A percentile compares a stretch with the other conserved stretches of the same genome.
Conservation (phyloP, 768 basidiomycete species). For the Clitopilus passeckerianus region DNA sequence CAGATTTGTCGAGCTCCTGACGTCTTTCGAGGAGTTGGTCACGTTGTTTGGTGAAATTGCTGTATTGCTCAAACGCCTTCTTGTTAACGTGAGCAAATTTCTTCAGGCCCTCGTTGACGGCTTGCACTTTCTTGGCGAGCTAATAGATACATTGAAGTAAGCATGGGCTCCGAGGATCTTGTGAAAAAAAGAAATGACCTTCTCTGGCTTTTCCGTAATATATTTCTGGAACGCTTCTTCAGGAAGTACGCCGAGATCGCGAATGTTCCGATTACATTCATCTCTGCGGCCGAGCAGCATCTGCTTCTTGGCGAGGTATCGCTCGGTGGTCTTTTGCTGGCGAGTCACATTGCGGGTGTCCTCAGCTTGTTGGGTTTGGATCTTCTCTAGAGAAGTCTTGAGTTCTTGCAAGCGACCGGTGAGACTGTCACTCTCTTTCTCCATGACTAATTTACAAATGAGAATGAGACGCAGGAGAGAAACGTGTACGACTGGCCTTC, state of each 20-base stretch:
- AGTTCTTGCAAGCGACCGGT: slow-evolving; percentile 63
- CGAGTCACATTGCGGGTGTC: slow-evolving; percentile 83
- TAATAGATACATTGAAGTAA: slow-evolving; percentile 23
- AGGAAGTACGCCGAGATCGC: slow-evolving; percentile 93
- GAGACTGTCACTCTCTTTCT: slow-evolving; percentile 66
- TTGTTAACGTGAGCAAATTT: slow-evolving; percentile 99
- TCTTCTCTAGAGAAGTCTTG: slow-evolving; percentile 59
- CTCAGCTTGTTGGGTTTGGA: slow-evolving; percentile 80
- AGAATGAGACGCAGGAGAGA: neutral
- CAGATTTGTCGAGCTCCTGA: slow-evolving; percentile 88
- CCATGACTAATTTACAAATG: slow-evolving; percentile 44
- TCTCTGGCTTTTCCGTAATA: slow-evolving; percentile 80
- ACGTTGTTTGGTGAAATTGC: slow-evolving; percentile 95
- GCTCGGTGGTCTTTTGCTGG: slow-evolving; percentile 93
- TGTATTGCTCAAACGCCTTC: slow-evolving; percentile 98
- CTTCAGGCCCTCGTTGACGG: slow-evolving; percentile 88
- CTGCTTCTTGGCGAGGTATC: slow-evolving; percentile 89
- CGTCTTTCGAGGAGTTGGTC: slow-evolving; percentile 85
- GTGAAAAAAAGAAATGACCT: slow-evolving; percentile 43
- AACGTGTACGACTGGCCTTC: slow-evolving; percentile 38
- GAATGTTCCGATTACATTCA: slow-evolving; percentile 92
- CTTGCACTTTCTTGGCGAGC: slow-evolving; percentile 92
- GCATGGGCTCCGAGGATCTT: no score
- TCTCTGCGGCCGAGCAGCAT: slow-evolving; percentile 83
- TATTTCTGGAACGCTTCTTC: slow-evolving; percentile 98